Percentiles rank a stretch among this genome's conserved stretches.
phyloP scores from a whole-genome alignment of 805 yeast genomes.

The Candida hungchunana region DNA sequence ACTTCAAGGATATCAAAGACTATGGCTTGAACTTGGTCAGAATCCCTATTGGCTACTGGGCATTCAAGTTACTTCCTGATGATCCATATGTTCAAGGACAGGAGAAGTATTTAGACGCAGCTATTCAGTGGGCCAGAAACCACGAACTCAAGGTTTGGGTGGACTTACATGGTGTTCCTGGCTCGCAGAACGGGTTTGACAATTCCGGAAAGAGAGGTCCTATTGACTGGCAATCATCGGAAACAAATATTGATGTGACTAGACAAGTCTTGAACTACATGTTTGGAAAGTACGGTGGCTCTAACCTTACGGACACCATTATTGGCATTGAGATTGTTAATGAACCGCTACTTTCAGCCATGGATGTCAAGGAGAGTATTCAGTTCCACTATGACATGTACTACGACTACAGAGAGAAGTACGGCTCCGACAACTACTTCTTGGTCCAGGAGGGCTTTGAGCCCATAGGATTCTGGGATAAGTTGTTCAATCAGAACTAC shows the following conservation, averaged over 20 bases:
- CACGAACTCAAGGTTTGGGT: constrained; percentile 64
- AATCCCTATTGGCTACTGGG: constrained; percentile 82
- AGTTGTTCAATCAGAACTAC: constrained; percentile 33
- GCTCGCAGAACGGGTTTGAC: constrained; percentile 84
- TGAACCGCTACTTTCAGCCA: constrained; percentile 60
- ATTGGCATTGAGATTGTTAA: constrained; percentile 67
- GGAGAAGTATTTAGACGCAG: constrained; percentile 56
- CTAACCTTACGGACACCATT: constrained; percentile 48
- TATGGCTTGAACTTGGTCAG: constrained; percentile 68
- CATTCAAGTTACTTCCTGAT: constrained; percentile 36
- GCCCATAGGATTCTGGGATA: constrained; percentile 51
- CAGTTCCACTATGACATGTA: constrained; percentile 32
- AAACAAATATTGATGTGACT: constrained; percentile 44
- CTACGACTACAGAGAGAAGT: constrained; percentile 23
- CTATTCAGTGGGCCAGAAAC: constrained; percentile 62
- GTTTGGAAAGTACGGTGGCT: constrained; percentile 47
- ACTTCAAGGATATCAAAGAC: constrained; percentile 45
- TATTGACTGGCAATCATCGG: constrained; percentile 38
- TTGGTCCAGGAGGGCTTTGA: constrained; percentile 67
- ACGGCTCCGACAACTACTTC: constrained; percentile 33
- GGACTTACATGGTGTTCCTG: constrained; percentile 80
- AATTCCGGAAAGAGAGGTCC: constrained; percentile 62
- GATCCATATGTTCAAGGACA: constrained; percentile 72
- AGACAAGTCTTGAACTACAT: constrained; percentile 46
- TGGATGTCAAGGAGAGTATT: constrained; percentile 36